phyloP scores from a whole-genome alignment of 306 rosid genomes.

The Prunus armeniaca region DNA sequence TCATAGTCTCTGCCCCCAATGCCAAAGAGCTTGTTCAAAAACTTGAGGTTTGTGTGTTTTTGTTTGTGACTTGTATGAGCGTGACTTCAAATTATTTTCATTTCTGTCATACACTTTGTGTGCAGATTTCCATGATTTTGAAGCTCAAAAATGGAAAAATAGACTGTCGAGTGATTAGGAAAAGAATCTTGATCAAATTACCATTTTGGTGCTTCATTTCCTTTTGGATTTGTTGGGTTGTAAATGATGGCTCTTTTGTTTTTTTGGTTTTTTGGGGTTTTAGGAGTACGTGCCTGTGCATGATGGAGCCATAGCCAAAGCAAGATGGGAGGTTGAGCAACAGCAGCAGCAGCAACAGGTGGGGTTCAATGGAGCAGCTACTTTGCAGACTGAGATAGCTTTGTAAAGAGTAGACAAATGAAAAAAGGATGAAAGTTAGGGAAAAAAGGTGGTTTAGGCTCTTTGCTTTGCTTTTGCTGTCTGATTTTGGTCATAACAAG shows the following conservation, averaged over 20 bases:
- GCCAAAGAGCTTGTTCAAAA: conserved; percentile 60
- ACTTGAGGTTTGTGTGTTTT: conserved; percentile 41
- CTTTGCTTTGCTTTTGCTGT: conserved; percentile 21
- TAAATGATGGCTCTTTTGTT: not conserved
- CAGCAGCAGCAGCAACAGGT: conserved; percentile 21
- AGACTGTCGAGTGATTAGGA: conserved; percentile 1
- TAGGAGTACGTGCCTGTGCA: conserved; percentile 63
- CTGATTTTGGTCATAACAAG: conserved; percentile 30
- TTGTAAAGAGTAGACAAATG: conserved; percentile 21
- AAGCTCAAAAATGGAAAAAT: conserved; percentile 3
- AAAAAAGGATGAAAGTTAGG: conserved; percentile 5
- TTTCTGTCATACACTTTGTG: not conserved
- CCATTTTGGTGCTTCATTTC: not conserved
- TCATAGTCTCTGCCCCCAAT: conserved; percentile 51
- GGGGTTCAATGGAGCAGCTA: conserved; percentile 42
- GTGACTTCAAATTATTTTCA: not conserved
- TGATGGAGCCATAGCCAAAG: conserved; percentile 47
- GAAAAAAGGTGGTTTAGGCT: conserved; percentile 19
- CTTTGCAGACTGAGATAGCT: conserved; percentile 47
- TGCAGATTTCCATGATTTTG: not conserved
- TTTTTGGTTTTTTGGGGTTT: not conserved
- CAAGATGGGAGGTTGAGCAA: conserved; percentile 47
- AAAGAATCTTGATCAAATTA: conserved; percentile 9
- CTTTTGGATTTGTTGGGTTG: conserved; percentile 14
- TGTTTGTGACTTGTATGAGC: not conserved